A percentile compares a stretch with the other conserved stretches of the same genome.
phyloP scores from a whole-genome alignment of 768 basidiomycete species.

The Boletus huronensis region DNA sequence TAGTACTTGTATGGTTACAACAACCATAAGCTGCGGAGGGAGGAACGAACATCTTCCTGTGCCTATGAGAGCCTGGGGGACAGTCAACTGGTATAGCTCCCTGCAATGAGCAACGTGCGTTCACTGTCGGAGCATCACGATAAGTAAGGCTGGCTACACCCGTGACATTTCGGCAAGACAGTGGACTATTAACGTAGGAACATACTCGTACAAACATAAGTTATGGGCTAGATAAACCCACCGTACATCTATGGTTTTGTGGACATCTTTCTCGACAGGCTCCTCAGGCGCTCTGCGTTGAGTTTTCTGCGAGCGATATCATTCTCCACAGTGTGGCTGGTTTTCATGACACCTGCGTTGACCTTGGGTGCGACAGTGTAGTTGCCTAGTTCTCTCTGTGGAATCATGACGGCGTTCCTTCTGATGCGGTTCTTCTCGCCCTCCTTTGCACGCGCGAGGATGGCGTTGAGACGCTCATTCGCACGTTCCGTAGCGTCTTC shows the following conservation, averaged over 20 bases:
- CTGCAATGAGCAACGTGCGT: neutral
- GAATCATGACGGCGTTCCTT: conserved; percentile 82
- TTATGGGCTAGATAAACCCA: neutral
- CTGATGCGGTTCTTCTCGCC: conserved; percentile 65
- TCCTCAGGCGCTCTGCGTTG: conserved; percentile 70
- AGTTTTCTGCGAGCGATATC: conserved; percentile 72
- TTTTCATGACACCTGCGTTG: conserved; percentile 49
- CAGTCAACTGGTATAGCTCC: neutral
- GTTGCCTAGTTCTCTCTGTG: conserved; percentile 67
- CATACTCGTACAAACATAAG: conserved; percentile 6
- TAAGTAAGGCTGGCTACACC: neutral
- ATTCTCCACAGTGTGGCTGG: conserved; percentile 60
- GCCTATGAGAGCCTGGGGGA: neutral
- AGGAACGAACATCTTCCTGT: neutral
- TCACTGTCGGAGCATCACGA: neutral
- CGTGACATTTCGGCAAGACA: neutral
- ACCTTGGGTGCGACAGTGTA: conserved; percentile 76
- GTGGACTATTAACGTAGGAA: neutral
- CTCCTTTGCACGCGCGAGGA: conserved; percentile 63
- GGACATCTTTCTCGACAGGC: conserved; percentile 50
- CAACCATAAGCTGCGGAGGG: neutral
- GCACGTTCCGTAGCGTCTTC: conserved; percentile 36
- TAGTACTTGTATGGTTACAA: too few relatives aligned
- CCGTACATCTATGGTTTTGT: conserved; percentile 19
- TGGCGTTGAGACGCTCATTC: conserved; percentile 61